Evolutionary conservation across 139 green algal species (phyloP).

Genomic region (Chlamydomonas sphaeroides): DNA sequence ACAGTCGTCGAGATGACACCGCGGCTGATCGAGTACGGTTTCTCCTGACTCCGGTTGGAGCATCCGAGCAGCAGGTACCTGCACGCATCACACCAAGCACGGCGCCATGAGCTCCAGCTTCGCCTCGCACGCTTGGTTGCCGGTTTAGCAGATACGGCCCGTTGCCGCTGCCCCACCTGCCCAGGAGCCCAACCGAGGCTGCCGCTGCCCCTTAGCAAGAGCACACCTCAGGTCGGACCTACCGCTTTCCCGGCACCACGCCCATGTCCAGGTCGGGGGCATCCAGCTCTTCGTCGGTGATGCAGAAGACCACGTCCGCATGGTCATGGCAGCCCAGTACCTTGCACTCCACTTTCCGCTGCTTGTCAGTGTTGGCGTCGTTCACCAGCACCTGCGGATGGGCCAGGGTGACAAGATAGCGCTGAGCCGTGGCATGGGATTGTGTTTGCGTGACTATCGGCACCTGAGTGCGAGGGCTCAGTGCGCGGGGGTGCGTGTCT

Average conservation of each 20-base stretch:
- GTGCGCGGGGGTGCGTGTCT: not conserved
- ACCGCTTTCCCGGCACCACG: not conserved
- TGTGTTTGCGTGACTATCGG: too few species aligned
- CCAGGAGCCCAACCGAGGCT: not conserved
- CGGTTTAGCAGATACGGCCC: not conserved
- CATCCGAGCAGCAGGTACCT: not conserved
- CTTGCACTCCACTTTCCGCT: not conserved
- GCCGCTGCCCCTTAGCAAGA: not conserved
- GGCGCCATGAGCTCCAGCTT: not conserved
- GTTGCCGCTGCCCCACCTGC: not conserved
- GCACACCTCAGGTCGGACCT: not conserved
- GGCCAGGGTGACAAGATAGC: not conserved
- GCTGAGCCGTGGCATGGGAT: too few species aligned
- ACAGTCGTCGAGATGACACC: not conserved
- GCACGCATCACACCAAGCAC: not conserved
- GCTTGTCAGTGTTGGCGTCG: not conserved
- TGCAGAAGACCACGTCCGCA: not conserved
- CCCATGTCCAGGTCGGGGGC: not conserved
- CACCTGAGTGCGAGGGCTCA: too few species aligned
- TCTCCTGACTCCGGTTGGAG: not conserved
- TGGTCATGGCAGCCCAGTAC: not conserved
- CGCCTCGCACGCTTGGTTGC: not conserved
- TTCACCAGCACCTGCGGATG: not conserved
- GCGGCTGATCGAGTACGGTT: not conserved
- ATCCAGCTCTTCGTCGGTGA: not conserved